Evolutionary conservation across 2,329 filamentous ascomycete species (phyloP).

Genomic region (Cladosporium halotolerans): DNA sequence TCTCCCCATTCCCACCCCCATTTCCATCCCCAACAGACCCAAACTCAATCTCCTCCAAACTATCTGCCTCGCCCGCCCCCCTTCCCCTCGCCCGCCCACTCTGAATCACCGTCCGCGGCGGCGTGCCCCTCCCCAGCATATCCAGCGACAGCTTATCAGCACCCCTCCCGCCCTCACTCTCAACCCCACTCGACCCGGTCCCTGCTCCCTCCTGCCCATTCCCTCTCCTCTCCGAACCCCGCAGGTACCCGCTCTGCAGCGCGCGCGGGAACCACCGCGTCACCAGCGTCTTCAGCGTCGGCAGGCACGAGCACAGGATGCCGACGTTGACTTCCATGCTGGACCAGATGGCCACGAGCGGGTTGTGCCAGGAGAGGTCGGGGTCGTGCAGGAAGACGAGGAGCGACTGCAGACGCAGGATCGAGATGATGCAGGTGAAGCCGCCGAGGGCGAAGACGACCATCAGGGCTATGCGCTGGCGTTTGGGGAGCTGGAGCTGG

Average conservation of each 20-base stretch:
- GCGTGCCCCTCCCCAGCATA: not conserved
- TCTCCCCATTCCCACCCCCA: slow-evolving; percentile 8
- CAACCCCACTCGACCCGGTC: not conserved
- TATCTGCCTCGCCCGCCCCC: not conserved
- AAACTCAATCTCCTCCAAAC: slow-evolving; percentile 6
- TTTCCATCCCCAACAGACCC: not conserved
- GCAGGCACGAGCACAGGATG: slow-evolving; percentile 33
- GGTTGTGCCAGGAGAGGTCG: slow-evolving; percentile 28
- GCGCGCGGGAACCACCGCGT: slow-evolving; percentile 30
- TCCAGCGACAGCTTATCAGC: not conserved
- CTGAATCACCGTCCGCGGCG: not conserved
- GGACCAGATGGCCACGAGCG: slow-evolving; percentile 31
- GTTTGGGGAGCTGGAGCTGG: slow-evolving; percentile 29
- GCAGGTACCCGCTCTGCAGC: slow-evolving; percentile 16
- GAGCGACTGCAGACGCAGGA: slow-evolving; percentile 28
- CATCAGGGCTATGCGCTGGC: slow-evolving; percentile 30
- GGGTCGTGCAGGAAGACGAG: slow-evolving; percentile 20
- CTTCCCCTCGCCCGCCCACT: not conserved
- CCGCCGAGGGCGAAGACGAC: slow-evolving; percentile 31
- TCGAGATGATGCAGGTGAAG: slow-evolving; percentile 28
- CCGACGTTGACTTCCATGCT: slow-evolving; percentile 31
- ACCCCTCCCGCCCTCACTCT: not conserved
- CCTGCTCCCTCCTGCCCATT: not conserved
- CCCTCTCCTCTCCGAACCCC: not conserved
- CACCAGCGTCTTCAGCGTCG: slow-evolving; percentile 35